Evolutionary conservation across 2,329 filamentous ascomycete genomes (phyloP), one percentile per base, ranked within the genome.

Genomic region (Chaetomiaceae sp.): DNA sequence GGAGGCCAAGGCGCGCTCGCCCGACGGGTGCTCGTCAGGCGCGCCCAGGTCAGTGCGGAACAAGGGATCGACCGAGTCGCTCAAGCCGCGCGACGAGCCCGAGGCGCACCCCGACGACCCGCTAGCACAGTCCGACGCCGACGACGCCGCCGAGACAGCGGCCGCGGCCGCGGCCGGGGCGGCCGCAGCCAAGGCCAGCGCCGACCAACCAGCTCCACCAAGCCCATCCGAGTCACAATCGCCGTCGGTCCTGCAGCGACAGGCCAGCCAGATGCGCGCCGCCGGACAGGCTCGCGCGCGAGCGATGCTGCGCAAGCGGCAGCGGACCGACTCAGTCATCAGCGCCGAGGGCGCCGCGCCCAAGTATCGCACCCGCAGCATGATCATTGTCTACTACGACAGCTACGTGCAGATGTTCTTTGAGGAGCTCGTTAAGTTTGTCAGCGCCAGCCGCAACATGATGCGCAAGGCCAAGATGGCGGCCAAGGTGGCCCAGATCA

Each of bases 341-440:
- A 79, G 75, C 34, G 69, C 65, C 29, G 73, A 76, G 29, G 65
- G 64, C 10, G 62, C 67, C 2, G 62, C 71, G 1, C 64, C 70
- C 10, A 78, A 80, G 51, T 85, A 84, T 62, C 81, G 86, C 45
- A 81, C 81, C 3, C 79, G 84, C 54, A 83, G 76, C 47, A 85
- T 88, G 74, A 83, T 91, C 38, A 83, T 93, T 33, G 86, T 96
- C n/a, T 90, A 88, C 65, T 96, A 96, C 62, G 90, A 96, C 62
- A 87, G 85, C 56, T 83, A 88, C 51, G 83, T 94, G 3, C 89
- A 96, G 62, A 80, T 80, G 41, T 81, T 84, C 32, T 88, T 96
- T 54, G 89, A 95, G 58, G 75, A 84, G 45, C 69, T 95, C 40
- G 89, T 95, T 47, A 83, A 88, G 51, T 84, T 86, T 46, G 82